A percentile compares a stretch with the other conserved stretches of the same genome.
Conservation (phyloP, 179 eudicot genomes). For the Sideroxylon spinosum region DNA sequence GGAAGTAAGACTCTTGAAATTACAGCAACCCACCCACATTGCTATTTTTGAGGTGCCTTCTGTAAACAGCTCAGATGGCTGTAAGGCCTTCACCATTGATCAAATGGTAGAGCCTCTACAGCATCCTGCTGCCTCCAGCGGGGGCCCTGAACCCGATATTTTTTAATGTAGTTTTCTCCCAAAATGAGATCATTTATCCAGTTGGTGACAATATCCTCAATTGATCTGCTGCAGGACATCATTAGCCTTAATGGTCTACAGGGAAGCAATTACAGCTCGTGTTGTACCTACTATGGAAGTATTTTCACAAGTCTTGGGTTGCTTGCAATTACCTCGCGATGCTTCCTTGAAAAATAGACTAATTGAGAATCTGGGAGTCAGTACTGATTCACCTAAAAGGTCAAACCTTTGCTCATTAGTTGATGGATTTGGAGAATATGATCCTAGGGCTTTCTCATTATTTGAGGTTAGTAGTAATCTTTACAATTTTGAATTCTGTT, state of each 20-base stretch:
- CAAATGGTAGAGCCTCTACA: too few species aligned
- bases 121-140: too few species aligned
- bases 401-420: conserved; percentile 61
- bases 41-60: too few species aligned
- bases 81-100: too few species aligned
- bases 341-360: conserved; percentile 52
- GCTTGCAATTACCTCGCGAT: conserved; percentile 77
- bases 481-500: not conserved
- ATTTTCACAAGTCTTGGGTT: conserved; percentile 75
- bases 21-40: too few species aligned
- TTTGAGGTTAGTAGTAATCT: conserved; percentile 59
- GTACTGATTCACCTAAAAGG: conserved; percentile 41
- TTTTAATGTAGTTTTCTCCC: too few species aligned
- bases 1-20: too few species aligned
- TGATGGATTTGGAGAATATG: conserved; percentile 96
- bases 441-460: conserved; percentile 86
- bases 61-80: too few species aligned
- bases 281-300: conserved; percentile 57
- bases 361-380: conserved; percentile 59
- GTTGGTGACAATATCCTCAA: conserved; percentile 7
- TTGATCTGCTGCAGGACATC: conserved; percentile 63
- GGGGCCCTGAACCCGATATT: too few species aligned
- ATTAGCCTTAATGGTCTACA: conserved; percentile 66
- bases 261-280: conserved; percentile 76
- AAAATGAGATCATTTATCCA: not conserved